These are phyloP conservation scores for Ustilago loliicola DNA, from an alignment of 1,284 basidiomycete genomes.

Conservation along the genomic window DNA sequence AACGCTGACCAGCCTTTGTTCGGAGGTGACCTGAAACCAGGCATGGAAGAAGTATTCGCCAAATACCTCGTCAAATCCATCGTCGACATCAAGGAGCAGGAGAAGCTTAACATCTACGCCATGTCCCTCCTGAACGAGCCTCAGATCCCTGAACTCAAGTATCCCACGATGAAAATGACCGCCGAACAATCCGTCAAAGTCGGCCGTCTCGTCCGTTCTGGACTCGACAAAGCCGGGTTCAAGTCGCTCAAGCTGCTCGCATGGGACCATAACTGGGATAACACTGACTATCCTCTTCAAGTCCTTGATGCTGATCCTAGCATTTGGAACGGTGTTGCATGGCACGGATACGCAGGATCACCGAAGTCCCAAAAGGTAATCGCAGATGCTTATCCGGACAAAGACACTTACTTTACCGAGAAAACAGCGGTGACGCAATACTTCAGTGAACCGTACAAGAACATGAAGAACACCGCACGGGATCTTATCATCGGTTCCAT, in stretches of 20 bases:
- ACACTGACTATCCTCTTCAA: conserved; percentile 27
- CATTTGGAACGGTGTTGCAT: conserved; percentile 46
- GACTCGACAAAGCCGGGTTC: conserved; percentile 40
- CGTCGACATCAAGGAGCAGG: conserved; percentile 37
- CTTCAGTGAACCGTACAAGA: conserved; percentile 57
- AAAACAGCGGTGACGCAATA: conserved; percentile 54
- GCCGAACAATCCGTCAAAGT: conserved; percentile 31
- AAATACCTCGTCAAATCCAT: conserved; percentile 50
- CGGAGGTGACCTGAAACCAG: conserved; percentile 43
- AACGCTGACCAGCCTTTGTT: conserved; percentile 36
- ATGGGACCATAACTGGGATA: conserved; percentile 59
- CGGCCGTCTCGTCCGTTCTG: conserved; percentile 24
- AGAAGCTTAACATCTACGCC: conserved; percentile 29
- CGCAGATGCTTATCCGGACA: conserved; percentile 46
- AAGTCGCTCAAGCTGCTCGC: conserved; percentile 30
- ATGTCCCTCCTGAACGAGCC: conserved; percentile 55
- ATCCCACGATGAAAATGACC: conserved; percentile 48
- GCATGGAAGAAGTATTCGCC: conserved; percentile 47
- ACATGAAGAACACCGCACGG: conserved; percentile 49
- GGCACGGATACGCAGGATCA: conserved; percentile 59
- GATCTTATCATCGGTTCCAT: conserved; percentile 52
- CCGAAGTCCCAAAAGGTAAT: conserved; percentile 37
- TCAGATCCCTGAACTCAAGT: conserved; percentile 26
- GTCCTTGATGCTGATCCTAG: conserved; percentile 43
- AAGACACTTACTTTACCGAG: conserved; percentile 51